A percentile compares a stretch with the other conserved stretches of the same genome.
Evolutionary conservation across 257 asterid genomes (phyloP).

Genomic region (Thymus quinquecostatus): DNA sequence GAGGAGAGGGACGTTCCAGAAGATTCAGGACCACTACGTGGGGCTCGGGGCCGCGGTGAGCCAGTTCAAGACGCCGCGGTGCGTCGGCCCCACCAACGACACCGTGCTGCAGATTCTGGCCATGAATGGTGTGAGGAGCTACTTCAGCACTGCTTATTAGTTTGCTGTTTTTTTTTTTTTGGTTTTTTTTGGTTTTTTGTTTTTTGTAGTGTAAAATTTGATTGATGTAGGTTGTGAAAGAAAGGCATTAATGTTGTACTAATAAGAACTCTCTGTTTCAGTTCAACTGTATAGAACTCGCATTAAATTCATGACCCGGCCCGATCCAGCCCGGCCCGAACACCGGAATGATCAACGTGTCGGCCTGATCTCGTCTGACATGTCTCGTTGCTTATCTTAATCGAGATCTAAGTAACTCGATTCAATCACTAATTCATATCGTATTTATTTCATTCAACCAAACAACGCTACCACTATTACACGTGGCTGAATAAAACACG

Average conservation of each 20-base stretch:
- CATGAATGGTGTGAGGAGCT: constrained; percentile 58
- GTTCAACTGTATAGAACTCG: constrained; percentile 25
- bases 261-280: constrained; percentile 22
- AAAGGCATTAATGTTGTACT: background rate
- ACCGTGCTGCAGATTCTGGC: constrained; percentile 63
- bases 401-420: background rate
- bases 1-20: constrained; percentile 77
- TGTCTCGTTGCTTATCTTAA: no score
- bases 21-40: constrained; percentile 85
- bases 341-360: no score
- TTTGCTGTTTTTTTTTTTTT: background rate
- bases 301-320: no score
- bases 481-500: no score
- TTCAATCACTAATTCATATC: background rate
- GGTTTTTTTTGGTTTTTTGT: background rate
- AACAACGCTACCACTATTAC: no score
- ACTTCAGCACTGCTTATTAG: constrained; percentile 71
- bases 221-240: constrained; percentile 6
- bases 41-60: constrained; percentile 94
- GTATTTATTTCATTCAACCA: background rate
- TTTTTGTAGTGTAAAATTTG: constrained; percentile 6
- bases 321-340: background rate
- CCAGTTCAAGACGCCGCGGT: constrained; percentile 96
- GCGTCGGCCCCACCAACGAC: constrained; percentile 65
- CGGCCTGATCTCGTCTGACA: background rate